These are phyloP conservation scores for Ceratopteris richardii DNA, from an alignment of 75 land plant genomes.

Conservation along the genomic window DNA sequence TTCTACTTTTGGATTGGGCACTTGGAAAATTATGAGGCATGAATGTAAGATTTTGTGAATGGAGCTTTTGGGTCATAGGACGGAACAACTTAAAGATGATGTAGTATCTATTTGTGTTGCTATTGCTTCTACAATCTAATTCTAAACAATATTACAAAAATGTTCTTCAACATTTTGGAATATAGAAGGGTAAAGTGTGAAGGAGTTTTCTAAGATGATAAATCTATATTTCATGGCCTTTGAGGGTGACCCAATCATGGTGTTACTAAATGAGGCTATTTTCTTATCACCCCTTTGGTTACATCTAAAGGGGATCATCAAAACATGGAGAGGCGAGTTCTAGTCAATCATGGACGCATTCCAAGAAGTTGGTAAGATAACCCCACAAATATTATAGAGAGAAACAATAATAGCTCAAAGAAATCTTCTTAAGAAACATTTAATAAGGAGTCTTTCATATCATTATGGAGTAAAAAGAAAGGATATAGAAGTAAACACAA, in stretches of 20 bases:
- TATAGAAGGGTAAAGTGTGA: slow-evolving; percentile 63
- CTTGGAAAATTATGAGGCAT: slow-evolving; percentile 83
- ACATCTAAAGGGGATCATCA: slow-evolving; percentile 10
- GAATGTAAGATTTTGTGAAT: slow-evolving; percentile 59
- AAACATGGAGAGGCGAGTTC: slow-evolving; percentile 54
- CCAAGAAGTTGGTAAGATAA: slow-evolving; percentile 74
- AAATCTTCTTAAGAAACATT: too few relatives aligned
- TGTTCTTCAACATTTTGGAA: slow-evolving; percentile 42
- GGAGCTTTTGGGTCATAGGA: slow-evolving; percentile 62
- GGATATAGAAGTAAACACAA: not conserved
- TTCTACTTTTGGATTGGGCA: slow-evolving; percentile 88
- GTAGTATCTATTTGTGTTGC: slow-evolving; percentile 33
- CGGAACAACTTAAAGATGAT: slow-evolving; percentile 51
- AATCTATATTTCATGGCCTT: slow-evolving; percentile 80
- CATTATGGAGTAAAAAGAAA: slow-evolving; percentile 46
- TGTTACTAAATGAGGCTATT: slow-evolving; percentile 83
- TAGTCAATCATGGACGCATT: slow-evolving; percentile 98
- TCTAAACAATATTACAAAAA: slow-evolving; percentile 3
- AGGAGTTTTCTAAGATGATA: slow-evolving; percentile 69
- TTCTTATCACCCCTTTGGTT: slow-evolving; percentile 69
- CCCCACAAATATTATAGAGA: slow-evolving; percentile 8
- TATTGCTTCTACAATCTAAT: slow-evolving; percentile 2
- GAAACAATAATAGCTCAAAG: too few relatives aligned
- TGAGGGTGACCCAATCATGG: slow-evolving; percentile 83
- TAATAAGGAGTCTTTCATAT: slow-evolving; percentile 26